Conservation (phyloP, 345 rosid genomes). For the Carallia brachiata region DNA sequence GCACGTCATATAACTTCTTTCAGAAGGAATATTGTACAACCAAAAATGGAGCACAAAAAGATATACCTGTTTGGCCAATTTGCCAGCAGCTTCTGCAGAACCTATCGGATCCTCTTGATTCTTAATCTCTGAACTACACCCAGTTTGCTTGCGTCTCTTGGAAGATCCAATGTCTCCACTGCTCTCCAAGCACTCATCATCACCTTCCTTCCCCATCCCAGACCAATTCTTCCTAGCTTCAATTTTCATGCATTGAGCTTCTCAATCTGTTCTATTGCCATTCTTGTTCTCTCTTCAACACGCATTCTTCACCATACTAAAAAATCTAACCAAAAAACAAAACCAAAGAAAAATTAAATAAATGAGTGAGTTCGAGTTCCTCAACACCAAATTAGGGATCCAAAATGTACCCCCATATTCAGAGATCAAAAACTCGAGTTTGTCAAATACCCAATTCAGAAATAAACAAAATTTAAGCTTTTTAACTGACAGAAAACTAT, state of each 20-base stretch:
- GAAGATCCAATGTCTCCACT: conserved; percentile 50
- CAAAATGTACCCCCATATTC: conserved; percentile 16
- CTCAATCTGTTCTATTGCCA: conserved; percentile 33
- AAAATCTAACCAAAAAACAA: conserved; percentile 2
- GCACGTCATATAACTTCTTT: too few species aligned
- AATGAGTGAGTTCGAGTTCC: conserved; percentile 11
- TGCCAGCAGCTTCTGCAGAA: conserved; percentile 36
- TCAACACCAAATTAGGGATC: conserved; percentile 38
- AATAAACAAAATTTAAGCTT: too few species aligned
- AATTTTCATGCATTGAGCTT: conserved; percentile 26
- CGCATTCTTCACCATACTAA: conserved; percentile 30
- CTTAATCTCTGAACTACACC: conserved; percentile 36
- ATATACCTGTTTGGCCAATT: conserved; percentile 46
- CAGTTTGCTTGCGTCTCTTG: conserved; percentile 63
- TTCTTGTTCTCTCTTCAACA: conserved; percentile 43
- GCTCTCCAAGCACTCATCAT: conserved; percentile 39
- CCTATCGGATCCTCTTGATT: conserved; percentile 32
- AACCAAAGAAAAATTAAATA: background rate
- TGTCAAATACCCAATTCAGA: conserved; percentile 3
- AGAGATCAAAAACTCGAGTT: conserved; percentile 9
- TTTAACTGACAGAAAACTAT: background rate
- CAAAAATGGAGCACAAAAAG: too few species aligned
- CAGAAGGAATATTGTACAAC: too few species aligned
- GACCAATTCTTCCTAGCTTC: conserved; percentile 38
- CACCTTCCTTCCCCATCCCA: conserved; percentile 33